Evolutionary conservation across 2,329 filamentous ascomycete species (phyloP).

Genomic region (Byssochlamys sp.): DNA sequence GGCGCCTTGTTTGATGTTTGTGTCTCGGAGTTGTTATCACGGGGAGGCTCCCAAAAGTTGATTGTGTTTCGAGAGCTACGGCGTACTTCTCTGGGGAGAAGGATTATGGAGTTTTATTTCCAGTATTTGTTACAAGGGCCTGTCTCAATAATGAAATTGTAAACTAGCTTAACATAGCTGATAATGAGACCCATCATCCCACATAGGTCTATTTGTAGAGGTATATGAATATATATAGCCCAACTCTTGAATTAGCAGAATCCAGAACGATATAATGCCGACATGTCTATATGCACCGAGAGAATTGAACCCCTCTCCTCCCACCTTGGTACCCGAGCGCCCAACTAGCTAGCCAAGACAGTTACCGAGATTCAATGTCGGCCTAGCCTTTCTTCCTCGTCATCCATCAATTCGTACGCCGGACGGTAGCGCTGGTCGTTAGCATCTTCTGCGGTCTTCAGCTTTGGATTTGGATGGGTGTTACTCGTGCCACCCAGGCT

Average conservation of each 20-base stretch:
- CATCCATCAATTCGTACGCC: slow-evolving; percentile 9
- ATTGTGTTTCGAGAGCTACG: not conserved
- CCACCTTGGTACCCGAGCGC: not conserved
- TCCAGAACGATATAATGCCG: not conserved
- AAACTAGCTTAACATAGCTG: not conserved
- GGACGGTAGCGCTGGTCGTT: slow-evolving; percentile 4
- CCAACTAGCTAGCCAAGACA: not conserved
- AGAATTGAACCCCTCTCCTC: not conserved
- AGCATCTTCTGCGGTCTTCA: not conserved
- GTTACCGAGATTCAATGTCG: not conserved
- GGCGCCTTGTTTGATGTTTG: not conserved
- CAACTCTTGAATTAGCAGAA: not conserved
- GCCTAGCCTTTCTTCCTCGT: slow-evolving; percentile 3
- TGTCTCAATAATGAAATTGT: not conserved
- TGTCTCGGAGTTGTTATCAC: not conserved
- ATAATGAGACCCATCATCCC: not conserved
- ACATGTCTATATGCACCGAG: not conserved
- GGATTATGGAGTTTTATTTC: not conserved
- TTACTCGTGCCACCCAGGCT: slow-evolving; percentile 83
- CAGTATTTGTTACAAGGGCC: not conserved
- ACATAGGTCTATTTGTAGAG: not conserved
- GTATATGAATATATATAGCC: not conserved
- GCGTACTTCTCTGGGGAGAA: not conserved
- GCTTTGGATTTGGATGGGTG: slow-evolving; percentile 71
- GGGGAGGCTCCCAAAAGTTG: not conserved